A percentile compares a stretch with the other conserved stretches of the same genome.
Evolutionary conservation across 2,329 filamentous ascomycete genomes (phyloP).

Genomic region (Cladophialophora carrionii): DNA sequence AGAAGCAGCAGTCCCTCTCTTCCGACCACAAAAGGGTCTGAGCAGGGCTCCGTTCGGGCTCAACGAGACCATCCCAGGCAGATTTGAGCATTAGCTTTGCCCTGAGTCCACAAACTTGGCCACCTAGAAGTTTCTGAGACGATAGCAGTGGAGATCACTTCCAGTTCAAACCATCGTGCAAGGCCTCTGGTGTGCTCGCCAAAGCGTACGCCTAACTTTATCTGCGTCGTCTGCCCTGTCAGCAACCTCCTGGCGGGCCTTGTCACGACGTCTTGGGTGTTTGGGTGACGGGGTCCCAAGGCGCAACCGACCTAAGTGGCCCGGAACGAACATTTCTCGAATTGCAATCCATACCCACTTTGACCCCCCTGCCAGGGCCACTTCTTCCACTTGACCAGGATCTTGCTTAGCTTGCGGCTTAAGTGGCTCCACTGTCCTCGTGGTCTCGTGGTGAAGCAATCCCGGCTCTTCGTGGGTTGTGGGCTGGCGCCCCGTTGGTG

Average conservation of each 20-base stretch:
- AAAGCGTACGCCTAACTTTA: constrained; percentile 30
- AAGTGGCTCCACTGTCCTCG: constrained; percentile 34
- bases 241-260: constrained; percentile 31
- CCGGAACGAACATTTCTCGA: constrained; percentile 33
- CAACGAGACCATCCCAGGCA: neutral
- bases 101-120: constrained; percentile 7
- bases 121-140: constrained; percentile 22
- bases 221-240: constrained; percentile 25
- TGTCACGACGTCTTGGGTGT: constrained; percentile 6
- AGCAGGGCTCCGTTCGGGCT: neutral
- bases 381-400: constrained; percentile 21
- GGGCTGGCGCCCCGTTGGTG: constrained; percentile 28
- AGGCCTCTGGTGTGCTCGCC: constrained; percentile 26
- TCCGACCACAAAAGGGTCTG: neutral
- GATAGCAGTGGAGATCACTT: constrained; percentile 29
- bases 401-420: constrained; percentile 31
- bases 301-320: constrained; percentile 23
- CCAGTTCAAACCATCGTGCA: constrained; percentile 11
- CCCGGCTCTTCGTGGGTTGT: constrained; percentile 35
- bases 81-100: constrained; percentile 10
- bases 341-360: constrained; percentile 32
- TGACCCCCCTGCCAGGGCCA: constrained; percentile 27
- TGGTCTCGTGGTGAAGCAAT: constrained; percentile 37
- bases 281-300: constrained; percentile 1
- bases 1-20: neutral